phyloP scores from a whole-genome alignment of 208 protist species.

The Hexamita inflata region DNA sequence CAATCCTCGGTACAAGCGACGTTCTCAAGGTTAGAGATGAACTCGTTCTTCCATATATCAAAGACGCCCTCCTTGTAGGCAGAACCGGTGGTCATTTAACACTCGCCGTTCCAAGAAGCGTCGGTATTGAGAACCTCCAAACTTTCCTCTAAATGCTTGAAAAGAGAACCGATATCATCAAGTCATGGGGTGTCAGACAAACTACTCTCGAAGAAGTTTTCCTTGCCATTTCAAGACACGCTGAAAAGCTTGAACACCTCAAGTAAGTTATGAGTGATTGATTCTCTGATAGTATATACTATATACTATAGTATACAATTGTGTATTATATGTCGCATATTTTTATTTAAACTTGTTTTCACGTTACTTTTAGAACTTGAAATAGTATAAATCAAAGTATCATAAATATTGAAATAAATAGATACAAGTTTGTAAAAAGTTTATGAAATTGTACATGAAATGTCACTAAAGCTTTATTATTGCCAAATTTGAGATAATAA shows the following conservation, averaged over 20 bases:
- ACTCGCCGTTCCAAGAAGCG: background rate
- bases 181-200: background rate
- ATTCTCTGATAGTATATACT: no score
- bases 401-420: no score
- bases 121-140: background rate
- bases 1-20: background rate
- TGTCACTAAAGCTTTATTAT: no score
- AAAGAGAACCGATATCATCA: background rate
- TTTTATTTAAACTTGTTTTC: no score
- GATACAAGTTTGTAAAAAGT: no score
- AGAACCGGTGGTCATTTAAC: background rate
- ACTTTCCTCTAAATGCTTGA: background rate
- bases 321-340: no score
- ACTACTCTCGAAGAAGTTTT: slow-evolving; percentile 30
- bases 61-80: background rate
- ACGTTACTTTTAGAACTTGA: no score
- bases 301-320: no score
- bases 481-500: no score
- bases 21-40: background rate
- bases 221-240: background rate
- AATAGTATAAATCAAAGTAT: no score
- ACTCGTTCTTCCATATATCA: background rate
- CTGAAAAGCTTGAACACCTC: slow-evolving; percentile 3
- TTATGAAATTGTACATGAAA: no score
- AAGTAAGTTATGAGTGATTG: no score